Conservation (phyloP, 169 alveolate species). For the Plasmodium cynomolgi region DNA sequence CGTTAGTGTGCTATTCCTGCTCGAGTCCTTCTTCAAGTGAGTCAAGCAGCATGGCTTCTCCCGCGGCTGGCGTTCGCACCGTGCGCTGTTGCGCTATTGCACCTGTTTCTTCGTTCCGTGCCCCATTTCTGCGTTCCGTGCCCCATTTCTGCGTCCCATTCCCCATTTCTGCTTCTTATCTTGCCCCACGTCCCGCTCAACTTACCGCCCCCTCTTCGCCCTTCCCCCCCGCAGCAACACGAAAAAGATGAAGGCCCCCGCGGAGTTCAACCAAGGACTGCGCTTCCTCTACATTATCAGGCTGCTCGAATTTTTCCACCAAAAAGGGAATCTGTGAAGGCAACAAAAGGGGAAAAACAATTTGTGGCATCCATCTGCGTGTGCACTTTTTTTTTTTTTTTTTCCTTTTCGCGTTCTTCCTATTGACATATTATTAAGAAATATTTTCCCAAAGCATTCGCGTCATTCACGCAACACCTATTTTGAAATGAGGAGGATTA, state of each 20-base stretch:
- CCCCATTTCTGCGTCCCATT: not conserved
- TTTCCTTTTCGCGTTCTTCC: not conserved
- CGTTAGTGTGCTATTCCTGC: conserved; percentile 28
- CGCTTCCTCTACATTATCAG: conserved; percentile 49
- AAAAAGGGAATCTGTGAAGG: not conserved
- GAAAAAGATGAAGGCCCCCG: conserved; percentile 47
- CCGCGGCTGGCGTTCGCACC: not conserved
- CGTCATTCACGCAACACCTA: not conserved
- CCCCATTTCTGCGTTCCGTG: not conserved
- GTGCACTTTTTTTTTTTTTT: not conserved
- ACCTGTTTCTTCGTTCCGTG: not conserved
- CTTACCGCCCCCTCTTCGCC: not conserved
- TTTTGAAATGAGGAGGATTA: not conserved
- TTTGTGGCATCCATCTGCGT: not conserved
- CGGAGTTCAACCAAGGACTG: conserved; percentile 45
- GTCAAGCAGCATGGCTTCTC: not conserved
- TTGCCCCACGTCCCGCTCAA: not conserved
- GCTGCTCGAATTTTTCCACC: conserved; percentile 47
- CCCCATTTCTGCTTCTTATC: not conserved
- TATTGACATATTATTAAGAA: not conserved
- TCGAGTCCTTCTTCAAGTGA: conserved; percentile 66
- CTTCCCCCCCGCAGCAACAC: conserved; percentile 24
- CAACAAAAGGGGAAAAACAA: not conserved
- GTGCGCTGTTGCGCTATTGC: no score
- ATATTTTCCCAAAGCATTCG: not conserved